These are phyloP conservation scores for Pyrenula aspistea DNA, from an alignment of 495 filamentous ascomycete genomes.

Conservation along the genomic window DNA sequence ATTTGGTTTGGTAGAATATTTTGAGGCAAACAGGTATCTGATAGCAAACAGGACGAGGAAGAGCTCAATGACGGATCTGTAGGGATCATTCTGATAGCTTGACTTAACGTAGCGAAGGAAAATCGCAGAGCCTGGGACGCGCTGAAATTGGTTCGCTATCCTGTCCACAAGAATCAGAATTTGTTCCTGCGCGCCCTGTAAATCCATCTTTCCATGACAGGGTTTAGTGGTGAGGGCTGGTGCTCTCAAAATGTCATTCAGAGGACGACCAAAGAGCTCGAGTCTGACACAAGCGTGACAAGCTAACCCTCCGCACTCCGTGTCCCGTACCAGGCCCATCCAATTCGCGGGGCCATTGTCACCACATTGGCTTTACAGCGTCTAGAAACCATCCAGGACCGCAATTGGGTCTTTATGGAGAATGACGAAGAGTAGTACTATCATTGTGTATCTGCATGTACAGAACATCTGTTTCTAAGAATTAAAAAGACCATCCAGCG, in stretches of 20 bases:
- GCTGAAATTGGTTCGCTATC: slow-evolving; percentile 65
- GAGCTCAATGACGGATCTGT: slow-evolving; percentile 86
- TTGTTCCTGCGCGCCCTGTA: slow-evolving; percentile 66
- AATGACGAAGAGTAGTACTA: too few relatives aligned
- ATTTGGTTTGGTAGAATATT: slow-evolving; percentile 80
- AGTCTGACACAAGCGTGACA: too few relatives aligned
- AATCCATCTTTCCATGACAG: slow-evolving; percentile 53
- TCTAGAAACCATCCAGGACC: too few relatives aligned
- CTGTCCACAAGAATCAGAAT: slow-evolving; percentile 53
- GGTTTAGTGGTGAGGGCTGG: too few relatives aligned
- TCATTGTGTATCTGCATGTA: not conserved
- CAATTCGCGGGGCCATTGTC: too few relatives aligned
- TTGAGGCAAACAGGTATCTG: slow-evolving; percentile 80
- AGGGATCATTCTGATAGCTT: slow-evolving; percentile 94
- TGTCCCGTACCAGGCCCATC: too few relatives aligned
- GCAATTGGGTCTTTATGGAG: too few relatives aligned
- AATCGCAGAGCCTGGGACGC: slow-evolving; percentile 86
- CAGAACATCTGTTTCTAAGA: not conserved
- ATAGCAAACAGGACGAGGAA: slow-evolving; percentile 93
- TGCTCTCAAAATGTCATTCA: too few relatives aligned
- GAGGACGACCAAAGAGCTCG: too few relatives aligned
- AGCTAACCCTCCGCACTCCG: too few relatives aligned
- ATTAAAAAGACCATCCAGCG: not conserved
- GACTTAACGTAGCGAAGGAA: slow-evolving; percentile 89
- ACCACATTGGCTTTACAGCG: too few relatives aligned